Evolutionary conservation across 257 asterid genomes (phyloP).

Genomic region (Solanum infundibuliforme): DNA sequence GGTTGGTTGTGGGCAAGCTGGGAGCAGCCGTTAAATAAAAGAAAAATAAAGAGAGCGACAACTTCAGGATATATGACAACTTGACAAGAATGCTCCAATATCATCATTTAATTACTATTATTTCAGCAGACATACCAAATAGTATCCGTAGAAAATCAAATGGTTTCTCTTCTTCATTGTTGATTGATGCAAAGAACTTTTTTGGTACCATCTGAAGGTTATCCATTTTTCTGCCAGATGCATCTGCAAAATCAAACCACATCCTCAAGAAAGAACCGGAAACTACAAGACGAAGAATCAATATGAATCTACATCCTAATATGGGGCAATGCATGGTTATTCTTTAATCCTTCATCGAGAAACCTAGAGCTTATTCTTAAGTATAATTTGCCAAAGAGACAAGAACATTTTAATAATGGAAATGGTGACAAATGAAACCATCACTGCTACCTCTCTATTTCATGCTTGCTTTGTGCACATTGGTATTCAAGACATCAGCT

Average conservation of each 20-base stretch:
- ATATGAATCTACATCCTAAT: background rate
- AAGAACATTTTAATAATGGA: background rate
- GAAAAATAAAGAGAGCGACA: background rate
- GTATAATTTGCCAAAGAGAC: background rate
- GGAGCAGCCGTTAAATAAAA: background rate
- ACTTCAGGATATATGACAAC: background rate
- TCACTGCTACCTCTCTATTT: background rate
- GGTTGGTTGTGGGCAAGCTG: background rate
- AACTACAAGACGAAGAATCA: background rate
- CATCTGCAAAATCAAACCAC: conserved; percentile 44
- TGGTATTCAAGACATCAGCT: background rate
- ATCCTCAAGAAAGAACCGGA: conserved; percentile 7
- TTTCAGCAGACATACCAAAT: conserved; percentile 37
- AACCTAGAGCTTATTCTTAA: background rate
- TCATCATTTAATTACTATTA: background rate
- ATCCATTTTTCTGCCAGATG: conserved; percentile 39
- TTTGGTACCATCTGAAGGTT: conserved; percentile 33
- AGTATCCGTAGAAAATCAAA: conserved; percentile 66
- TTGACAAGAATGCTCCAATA: background rate
- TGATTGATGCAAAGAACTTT: conserved; percentile 59
- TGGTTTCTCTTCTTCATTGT: conserved; percentile 50
- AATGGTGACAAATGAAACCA: background rate
- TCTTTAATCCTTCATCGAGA: background rate
- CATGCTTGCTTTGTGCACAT: background rate
- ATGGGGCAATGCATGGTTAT: background rate